Conservation (phyloP, 768 basidiomycete genomes). For the Tulasnella sp. region DNA sequence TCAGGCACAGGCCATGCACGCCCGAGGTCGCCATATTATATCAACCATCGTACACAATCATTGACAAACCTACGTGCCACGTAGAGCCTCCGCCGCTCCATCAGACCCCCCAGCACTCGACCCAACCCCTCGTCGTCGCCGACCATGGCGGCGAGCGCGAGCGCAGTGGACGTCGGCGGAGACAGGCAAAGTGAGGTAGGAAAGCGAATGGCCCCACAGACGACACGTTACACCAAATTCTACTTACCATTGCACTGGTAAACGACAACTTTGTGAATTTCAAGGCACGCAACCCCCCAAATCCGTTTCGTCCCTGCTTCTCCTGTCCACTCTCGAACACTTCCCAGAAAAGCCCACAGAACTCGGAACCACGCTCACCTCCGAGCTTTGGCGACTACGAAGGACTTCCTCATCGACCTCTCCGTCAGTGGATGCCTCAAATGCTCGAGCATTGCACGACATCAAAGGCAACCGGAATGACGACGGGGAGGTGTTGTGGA, state of each 20-base stretch:
- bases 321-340: neutral
- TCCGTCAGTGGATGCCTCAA: neutral
- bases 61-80: no score
- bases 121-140: no score
- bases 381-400: neutral
- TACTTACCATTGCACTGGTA: neutral
- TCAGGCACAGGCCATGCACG: neutral
- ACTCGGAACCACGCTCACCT: neutral
- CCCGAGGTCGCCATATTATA: neutral
- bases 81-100: no score
- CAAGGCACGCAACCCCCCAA: neutral
- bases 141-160: neutral
- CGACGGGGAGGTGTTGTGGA: neutral
- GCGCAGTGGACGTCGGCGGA: neutral
- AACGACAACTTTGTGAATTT: neutral
- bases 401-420: neutral
- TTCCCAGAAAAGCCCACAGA: neutral
- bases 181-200: neutral
- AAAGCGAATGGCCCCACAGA: neutral
- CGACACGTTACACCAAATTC: neutral
- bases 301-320: neutral
- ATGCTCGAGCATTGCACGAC: neutral
- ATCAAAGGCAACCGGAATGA: no score
- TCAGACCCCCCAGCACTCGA: no score
- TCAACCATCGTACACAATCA: no score